Evolutionary conservation across 768 basidiomycete species (phyloP), one percentile per base, ranked within the genome.

Genomic region (Sporobolomyces roseus): DNA sequence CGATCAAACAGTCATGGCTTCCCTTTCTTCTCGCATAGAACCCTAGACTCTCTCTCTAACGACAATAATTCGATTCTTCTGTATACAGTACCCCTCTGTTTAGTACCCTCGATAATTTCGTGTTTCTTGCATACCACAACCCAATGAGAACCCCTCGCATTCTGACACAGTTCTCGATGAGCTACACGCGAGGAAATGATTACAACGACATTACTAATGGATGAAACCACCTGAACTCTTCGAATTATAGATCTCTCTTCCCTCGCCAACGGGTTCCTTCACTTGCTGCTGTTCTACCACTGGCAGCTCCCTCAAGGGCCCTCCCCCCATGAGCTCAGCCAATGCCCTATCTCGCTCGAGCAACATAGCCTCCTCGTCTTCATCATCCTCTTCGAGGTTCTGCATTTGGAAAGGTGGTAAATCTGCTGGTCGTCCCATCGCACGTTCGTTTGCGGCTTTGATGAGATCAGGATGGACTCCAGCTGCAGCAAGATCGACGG

Each of bases 401-500:
- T 17, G 27, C 56, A 53, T 38, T 6, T 63, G 62, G 62, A 10
- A 35, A 32, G 30, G 41, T 1, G 17, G 27, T 16, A 2, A 38
- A 33, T 25, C 4, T 21, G 23, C 10, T 0, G 35, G 29, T 25
- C 16, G 36, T 17, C 43, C 49, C 1, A 17, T 21, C 27, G 60
- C 51, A 2, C 66, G 52, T 8, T 62, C 53, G 36, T 56, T 27
- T 5, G 30, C 63, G 2, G 60, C 54, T 6, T 54, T 49, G 63
- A 69, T 46, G 4, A 69, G 27, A 10, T 38, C 55, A 1, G 46
- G 53, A 27, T 53, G 46, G 35, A 65, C 55, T 14, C 63, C 68
- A 1, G 68, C 63, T 0, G 23, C 63, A 4, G 59, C 68, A 29
- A 72, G 63, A 51, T 68, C 71, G 64, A 72, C 50, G 4, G 65